Evolutionary conservation across 148 eudicot genomes (phyloP), one percentile per base, ranked within the genome.

Genomic region (Heliosperma pusillum): DNA sequence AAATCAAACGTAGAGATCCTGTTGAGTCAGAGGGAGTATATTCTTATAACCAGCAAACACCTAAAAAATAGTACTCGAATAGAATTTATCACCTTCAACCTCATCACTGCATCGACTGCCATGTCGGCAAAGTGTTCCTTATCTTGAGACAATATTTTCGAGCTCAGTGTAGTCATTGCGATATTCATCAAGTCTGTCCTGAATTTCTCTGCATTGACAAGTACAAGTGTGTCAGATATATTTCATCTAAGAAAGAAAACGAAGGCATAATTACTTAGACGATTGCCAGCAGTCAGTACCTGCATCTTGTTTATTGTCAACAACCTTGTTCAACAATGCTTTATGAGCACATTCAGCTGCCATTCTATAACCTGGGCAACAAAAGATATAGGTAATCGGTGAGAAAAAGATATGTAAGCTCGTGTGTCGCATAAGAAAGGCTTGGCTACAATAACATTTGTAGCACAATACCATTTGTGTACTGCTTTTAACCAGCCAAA

Each of bases 31-130:
- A 47, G 55, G 55, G 15, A 50, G 55, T 50, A 50, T 50, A 3
- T 50, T 50, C 55, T 50, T 50, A 10, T 13, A 3, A 50, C 55
- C 55, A 50, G 17, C 19, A 50, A 50, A 50, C 17, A 50, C 17
- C 55, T 12, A 16, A 50, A 50, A 50, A 50, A 4, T 71, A 52
- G 40, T 36, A 66, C 30, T 62, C 42, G 7, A 53, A 33, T 19
- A 25, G 30, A 40, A 19, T 42, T 44, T 45, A 73, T 78, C 45
- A 92, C 99, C 94, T 95, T 92, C 33, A 92, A 79, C 81, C 99
- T 89, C 99, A 95, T 88, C 74, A 95, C 99, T 69, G 99, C 99
- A 81, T 95, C 99, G 52, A 95, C 99, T 69, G 99, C 97, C 80
- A 92, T 79, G 75, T 84, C 83, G 27, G 93, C 97, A 83, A 95